Evolutionary conservation across 208 protist genomes (phyloP), one percentile per base, ranked within the genome.

Genomic region (Kentomonas sorsogonicus): DNA sequence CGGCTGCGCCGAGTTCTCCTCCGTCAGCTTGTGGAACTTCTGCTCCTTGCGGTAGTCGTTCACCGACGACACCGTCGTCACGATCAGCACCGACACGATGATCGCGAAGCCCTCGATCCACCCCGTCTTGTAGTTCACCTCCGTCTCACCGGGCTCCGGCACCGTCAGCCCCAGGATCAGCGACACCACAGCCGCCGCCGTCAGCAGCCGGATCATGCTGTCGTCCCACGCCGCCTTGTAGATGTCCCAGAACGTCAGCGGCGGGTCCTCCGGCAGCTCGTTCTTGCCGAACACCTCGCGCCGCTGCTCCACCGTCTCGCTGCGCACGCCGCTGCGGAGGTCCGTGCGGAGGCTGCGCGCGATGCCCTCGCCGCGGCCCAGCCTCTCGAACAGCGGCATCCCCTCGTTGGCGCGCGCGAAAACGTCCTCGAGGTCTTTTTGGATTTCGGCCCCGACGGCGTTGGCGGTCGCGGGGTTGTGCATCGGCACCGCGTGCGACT

Each of bases 31-130:
- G 45, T 94, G 74, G 76, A 99, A 99, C 63, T 89, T 91, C 70
- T 85, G 60, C 78, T 93, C 94, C 72, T 99, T 98, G 46, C 77
- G 73, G 53, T 91, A 99, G 58, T 99, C 95, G 68, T 99, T 99
- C 9, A 87, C 66, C 15, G 95, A 87, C 0, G 92, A 88, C 1
- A 98, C 95, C 0, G 86, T 60, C 11, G 91, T 88, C 15, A 99
- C 97, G 26, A 98, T 61, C 18, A 96, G 3, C 25, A 99, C 95
- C 30, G 97, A 95, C 39, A 94, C 74, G 6, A 99, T 39, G 69
- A 99, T 99, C 29, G 97, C 91, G 43, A 89, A 85, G 33, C 97
- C 97, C 59, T 99, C 97, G 56, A 99, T 97, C 94, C 96, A 98
- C 20, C 79, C 95, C 3, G 80, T 92, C 43, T 72, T 69, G 67